Evolutionary conservation across 2,329 filamentous ascomycete genomes (phyloP).

Genomic region (Cercospora janseana): DNA sequence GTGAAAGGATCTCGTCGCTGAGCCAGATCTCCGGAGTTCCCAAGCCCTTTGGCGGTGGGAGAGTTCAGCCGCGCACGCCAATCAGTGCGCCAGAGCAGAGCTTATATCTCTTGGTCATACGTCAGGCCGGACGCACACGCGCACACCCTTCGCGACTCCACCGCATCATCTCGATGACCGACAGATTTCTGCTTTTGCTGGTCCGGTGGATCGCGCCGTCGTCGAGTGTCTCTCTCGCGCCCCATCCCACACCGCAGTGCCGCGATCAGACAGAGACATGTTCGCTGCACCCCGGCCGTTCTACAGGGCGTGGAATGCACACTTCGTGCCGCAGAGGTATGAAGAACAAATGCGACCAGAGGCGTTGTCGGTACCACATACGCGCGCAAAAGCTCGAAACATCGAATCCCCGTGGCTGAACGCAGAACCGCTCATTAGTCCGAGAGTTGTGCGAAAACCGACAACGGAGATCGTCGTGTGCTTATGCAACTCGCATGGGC

Average conservation of each 20-base stretch:
- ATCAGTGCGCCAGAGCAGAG: constrained; percentile 4
- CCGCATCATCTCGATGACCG: constrained; percentile 16
- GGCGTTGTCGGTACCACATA: too few species aligned
- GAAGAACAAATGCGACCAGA: too few species aligned
- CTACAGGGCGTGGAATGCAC: too few species aligned
- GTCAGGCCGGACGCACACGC: constrained; percentile 12
- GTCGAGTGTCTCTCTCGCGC: background rate
- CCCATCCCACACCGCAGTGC: too few species aligned
- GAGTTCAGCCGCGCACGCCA: constrained; percentile 1
- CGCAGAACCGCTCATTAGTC: constrained; percentile 1
- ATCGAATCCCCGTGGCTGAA: background rate
- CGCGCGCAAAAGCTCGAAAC: too few species aligned
- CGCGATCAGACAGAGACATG: too few species aligned
- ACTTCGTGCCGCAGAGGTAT: too few species aligned
- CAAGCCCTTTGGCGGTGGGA: constrained; percentile 4
- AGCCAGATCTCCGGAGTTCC: background rate
- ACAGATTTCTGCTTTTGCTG: background rate
- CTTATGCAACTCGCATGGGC: constrained; percentile 9
- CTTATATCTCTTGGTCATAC: constrained; percentile 18
- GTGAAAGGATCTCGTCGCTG: background rate
- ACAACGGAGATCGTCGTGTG: constrained; percentile 12
- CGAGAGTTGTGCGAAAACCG: background rate
- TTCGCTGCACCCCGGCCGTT: too few species aligned
- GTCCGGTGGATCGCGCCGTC: background rate
- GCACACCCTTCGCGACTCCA: constrained; percentile 1